Evolutionary conservation across 1,139 yeast genomes (phyloP), one percentile per base, ranked within the genome.

Genomic region (Saccharomycopsis crataegensis): DNA sequence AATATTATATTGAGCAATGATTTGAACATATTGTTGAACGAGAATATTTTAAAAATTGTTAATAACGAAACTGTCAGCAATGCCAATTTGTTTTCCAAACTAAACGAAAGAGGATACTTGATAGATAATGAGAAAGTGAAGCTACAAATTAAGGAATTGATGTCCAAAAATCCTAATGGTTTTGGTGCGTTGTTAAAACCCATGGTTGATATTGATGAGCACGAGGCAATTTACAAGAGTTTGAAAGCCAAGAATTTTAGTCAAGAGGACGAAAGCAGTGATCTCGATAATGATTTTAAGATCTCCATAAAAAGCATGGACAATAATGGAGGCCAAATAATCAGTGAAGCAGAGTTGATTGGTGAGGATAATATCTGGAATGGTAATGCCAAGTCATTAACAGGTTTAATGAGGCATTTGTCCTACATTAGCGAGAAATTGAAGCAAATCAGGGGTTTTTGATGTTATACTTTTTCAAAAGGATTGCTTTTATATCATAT

Each of bases 1-100:
- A 77, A 80, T 41, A 85, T 91, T 28, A 76, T 86, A 9, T 75
- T 71, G 40, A 88, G 85, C 59, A 82, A 85, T 60, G 86, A 81
- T 37, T 68, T 86, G 57, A 83, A 78, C 56, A 62, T 79, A 45
- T 68, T 78, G 8, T 76, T 88, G 43, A 80, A 82, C 59, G 75
- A 75, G 57, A 76, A 83, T 28, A 79, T 87, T 2, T 70, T 85
- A 52, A 75, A 76, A 50, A 83, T 89, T 17, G 77, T 89, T 34
- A 76, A 80, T 51, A 73, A 73, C 51, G 86, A 85, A 59, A 79
- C 86, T 0, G 75, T 76, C 56, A 68, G 65, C 3, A 65, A 73
- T 22, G 77, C 82, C 0, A 62, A 64, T 0, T 62, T 60, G 32
- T 76, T 70, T 55, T 66, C 74, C 51, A 60, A 60, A 22, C 62